Percentiles rank a stretch among this genome's conserved stretches.
phyloP scores from a whole-genome alignment of 1,139 yeast genomes.

The Protomyces inouyei region DNA sequence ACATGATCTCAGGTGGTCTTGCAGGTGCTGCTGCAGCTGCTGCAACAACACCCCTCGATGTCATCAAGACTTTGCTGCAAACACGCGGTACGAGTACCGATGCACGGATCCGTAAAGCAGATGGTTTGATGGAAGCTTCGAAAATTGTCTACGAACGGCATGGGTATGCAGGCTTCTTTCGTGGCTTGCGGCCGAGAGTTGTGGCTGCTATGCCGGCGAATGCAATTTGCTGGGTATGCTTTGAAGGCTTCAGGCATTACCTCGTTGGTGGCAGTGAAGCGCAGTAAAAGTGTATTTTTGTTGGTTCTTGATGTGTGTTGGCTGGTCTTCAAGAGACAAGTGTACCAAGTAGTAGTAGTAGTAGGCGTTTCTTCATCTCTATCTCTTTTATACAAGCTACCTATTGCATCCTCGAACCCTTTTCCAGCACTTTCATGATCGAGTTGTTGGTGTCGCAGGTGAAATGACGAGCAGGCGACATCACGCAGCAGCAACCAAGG shows the following conservation, averaged over 20 bases:
- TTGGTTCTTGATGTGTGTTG: too few relatives aligned
- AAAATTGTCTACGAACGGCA: conserved; percentile 58
- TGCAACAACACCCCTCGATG: conserved; percentile 90
- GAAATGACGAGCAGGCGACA: too few relatives aligned
- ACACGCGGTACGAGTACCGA: conserved; percentile 50
- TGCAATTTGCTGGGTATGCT: conserved; percentile 97
- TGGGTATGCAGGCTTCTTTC: conserved; percentile 66
- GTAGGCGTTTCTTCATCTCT: too few relatives aligned
- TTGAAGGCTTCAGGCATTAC: conserved; percentile 48
- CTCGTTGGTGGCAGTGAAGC: background rate
- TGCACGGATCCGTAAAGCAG: conserved; percentile 52
- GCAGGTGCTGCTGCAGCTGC: conserved; percentile 98
- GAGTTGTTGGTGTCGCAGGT: too few relatives aligned
- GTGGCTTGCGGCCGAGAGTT: conserved; percentile 89
- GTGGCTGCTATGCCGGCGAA: conserved; percentile 94
- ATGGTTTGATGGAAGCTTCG: conserved; percentile 70
- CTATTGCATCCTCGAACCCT: too few relatives aligned
- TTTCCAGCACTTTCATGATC: too few relatives aligned
- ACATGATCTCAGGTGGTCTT: conserved; percentile 88
- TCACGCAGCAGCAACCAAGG: too few relatives aligned
- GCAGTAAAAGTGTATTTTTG: background rate
- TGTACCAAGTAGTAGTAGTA: too few relatives aligned
- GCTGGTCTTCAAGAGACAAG: too few relatives aligned
- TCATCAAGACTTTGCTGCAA: conserved; percentile 86
- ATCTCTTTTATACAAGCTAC: too few relatives aligned